Evolutionary conservation across 106 monocot species (phyloP), one percentile per base, ranked within the genome.

Genomic region (Dioscorea zingiberensis): DNA sequence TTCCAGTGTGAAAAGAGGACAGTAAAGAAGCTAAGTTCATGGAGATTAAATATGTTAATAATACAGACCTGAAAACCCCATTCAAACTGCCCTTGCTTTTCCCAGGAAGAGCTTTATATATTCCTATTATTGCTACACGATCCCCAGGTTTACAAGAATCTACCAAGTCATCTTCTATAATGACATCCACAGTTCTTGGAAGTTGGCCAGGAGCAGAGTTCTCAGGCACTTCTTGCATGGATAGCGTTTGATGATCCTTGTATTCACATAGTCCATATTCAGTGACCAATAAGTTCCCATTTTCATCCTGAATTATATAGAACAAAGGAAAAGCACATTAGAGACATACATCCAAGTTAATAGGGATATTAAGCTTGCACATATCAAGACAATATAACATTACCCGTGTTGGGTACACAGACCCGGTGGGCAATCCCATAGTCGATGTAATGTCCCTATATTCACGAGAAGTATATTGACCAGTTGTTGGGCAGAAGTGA

Each of bases 171-270:
- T 98, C 98, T 71, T 98, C 98, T 27, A 89, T 67, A 54, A 98
- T 89, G 25, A 98, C 82, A 82, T 98, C 98, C 21, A 93, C 89
- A 45, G 98, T 98, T 72, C 98, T 92, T 47, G 98, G 98, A 59
- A 98, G 89, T 67, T 98, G 98, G 4, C 98, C 98, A 55, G 98
- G 98, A 32, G 86, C 86, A 62, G 98, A 93, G 74, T 87, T 98
- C 66, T 98, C 98, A 55, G 98, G 98, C 10, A 93, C 89, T 81
- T 98, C 93, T 78, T 98, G 98, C 98, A 98, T 93, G 58, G 98
- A 93, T 53, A 98, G 38, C 25, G 98, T 98, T 70, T 98, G 98
- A 65, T 98, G 98, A 58, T 98, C 98, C 59, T 93, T 98, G 82
- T 98, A 98, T 68, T 98, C 89, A 71, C 93, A 93, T 44, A 98